Base-by-base conservation (phyloP, 129 eudicot genomes). In the Heracleum sosnowskyi region DNA sequence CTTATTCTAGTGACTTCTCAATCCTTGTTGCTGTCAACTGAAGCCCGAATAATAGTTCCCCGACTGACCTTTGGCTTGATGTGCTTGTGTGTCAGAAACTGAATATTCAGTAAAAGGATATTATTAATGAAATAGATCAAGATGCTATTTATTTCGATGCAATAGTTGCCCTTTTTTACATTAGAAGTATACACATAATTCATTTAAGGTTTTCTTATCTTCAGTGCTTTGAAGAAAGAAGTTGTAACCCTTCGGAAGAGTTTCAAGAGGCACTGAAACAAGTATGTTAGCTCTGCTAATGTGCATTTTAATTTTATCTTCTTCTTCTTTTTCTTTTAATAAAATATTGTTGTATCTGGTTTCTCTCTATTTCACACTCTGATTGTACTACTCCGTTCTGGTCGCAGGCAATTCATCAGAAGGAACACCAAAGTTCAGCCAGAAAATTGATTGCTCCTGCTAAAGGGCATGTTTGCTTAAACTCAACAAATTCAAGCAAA, bases 241-340 rank as follows among this genome's bases (percentile, higher is more conserved):
- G 85, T 24, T 78, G 83, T 71, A 81, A 81, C 76, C 76, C 76
- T 53, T 46, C 42, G 0, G 49, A 85, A 74, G 87, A 84, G 80
- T 84, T 84, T 69, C 87, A 84, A 69, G 77, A 78, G 60, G 87
- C 87, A 69, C 78, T 84, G 75, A 84, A 84, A 78, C 82, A 81
- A 36, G 87, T 84, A 80, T 69, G 34, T 36, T 46, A 80, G 22
- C 73, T 66, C 68, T 39, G 44, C 76, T 35, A 34, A 29, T 76
- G 47, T 77, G 35, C 42, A n/a, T n/a, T n/a, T n/a, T n/a, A n/a
- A n/a, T n/a, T n/a, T n/a, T n/a, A n/a, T n/a, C n/a, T n/a, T n/a
- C n/a, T n/a, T n/a, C 34, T 22, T 15, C 45, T 41, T 41, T 10
- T 10, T 8, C 12, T 41, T 41, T 10, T 44, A 1, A 41, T 10